Evolutionary conservation across 106 monocot genomes (phyloP).

Genomic region (Dendrobium officinale): DNA sequence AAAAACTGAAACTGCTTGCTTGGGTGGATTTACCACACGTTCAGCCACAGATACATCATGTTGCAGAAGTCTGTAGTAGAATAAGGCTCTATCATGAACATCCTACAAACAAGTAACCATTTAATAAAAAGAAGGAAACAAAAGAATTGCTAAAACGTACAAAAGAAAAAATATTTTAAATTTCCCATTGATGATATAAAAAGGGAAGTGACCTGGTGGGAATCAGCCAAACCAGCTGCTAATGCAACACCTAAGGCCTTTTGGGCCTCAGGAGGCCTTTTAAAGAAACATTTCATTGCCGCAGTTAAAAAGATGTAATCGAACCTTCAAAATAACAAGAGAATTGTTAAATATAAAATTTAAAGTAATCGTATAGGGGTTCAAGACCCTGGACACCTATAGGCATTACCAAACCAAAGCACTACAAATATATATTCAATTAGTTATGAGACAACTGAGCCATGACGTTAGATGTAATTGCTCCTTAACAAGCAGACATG

Average conservation of each 20-base stretch:
- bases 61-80: slow-evolving; percentile 97
- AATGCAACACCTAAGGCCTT: slow-evolving; percentile 84
- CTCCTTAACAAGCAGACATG: neutral
- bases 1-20: slow-evolving; percentile 99
- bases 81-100: slow-evolving; percentile 96
- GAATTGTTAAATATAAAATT: neutral
- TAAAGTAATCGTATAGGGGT: neutral
- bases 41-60: slow-evolving; percentile 83
- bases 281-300: slow-evolving; percentile 96
- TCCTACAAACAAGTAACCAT: slow-evolving; percentile 53
- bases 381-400: neutral
- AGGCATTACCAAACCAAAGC: neutral
- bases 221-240: slow-evolving; percentile 83
- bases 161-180: neutral
- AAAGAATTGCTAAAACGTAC: neutral
- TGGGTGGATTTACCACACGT: slow-evolving; percentile 84
- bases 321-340: slow-evolving; percentile 50
- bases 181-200: neutral
- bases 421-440: neutral
- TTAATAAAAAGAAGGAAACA: slow-evolving; percentile 3
- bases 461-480: neutral
- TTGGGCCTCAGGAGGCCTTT: slow-evolving; percentile 89
- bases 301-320: slow-evolving; percentile 96
- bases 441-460: neutral
- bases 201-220: slow-evolving; percentile 54